phyloP scores from a whole-genome alignment of 371 early-diverging fungal genomes.

The Syncephalis plumigaleata region DNA sequence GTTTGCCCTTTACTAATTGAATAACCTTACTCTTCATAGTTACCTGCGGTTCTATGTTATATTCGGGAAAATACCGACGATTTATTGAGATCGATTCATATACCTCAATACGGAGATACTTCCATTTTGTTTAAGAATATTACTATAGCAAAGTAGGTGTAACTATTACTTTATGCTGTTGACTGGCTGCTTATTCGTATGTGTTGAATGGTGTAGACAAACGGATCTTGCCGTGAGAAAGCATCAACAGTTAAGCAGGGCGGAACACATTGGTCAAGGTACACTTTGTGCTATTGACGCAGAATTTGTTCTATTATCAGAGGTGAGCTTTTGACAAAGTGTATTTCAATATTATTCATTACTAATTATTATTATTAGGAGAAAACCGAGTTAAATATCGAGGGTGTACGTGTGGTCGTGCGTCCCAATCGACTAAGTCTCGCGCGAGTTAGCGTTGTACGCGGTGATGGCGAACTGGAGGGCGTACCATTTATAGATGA shows the following conservation, averaged over 20 bases:
- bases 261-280: constrained; percentile 19
- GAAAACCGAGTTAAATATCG: constrained; percentile 78
- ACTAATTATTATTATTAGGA: constrained; percentile 21
- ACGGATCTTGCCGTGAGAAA: too few relatives aligned
- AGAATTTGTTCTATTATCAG: constrained; percentile 79
- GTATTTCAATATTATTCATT: background rate
- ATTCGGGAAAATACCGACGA: constrained; percentile 26
- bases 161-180: background rate
- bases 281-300: constrained; percentile 78
- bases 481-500: constrained; percentile 88
- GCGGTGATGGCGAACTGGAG: constrained; percentile 51
- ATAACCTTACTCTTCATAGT: constrained; percentile 8
- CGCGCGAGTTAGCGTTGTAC: constrained; percentile 79
- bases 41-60: constrained; percentile 57
- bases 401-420: constrained; percentile 66
- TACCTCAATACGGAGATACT: constrained; percentile 20
- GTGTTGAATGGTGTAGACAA: too few relatives aligned
- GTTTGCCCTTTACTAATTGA: background rate
- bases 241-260: too few relatives aligned
- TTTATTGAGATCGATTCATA: constrained; percentile 15
- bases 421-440: constrained; percentile 65
- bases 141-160: constrained; percentile 19
- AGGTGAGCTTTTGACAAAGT: constrained; percentile 15
- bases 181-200: too few relatives aligned
- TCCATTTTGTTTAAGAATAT: constrained; percentile 23